Evolutionary conservation across 371 early-diverging fungal species (phyloP), one percentile per base, ranked within the genome.

Genomic region (Syncephalastrum monosporum): DNA sequence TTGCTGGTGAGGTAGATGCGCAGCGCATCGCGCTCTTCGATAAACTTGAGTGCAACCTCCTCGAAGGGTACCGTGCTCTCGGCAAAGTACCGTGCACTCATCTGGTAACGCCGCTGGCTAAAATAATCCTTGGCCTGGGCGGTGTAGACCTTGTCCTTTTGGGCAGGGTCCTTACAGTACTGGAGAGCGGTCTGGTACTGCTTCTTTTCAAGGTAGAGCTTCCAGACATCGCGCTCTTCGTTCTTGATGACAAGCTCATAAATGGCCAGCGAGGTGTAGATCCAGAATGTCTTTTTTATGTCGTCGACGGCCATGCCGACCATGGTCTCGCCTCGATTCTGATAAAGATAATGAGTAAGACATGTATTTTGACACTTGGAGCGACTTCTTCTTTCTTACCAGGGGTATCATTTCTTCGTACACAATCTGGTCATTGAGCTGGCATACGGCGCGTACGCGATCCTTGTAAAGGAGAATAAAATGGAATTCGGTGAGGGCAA

Each of bases 171-270:
- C 74, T 88, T 91, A 63, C 90, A 87, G 64, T 88, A 89, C 42
- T 83, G 73, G 29, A 92, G 66, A 3, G 95, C 94, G 14, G 77
- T 69, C 21, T 90, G 89, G 60, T 89, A 96, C 55, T 84, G 71
- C 45, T 82, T 82, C 57, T 86, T 83, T 43, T 83, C 76, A 43
- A 98, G 75, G 59, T 90, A 94, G 0, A 94, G 73, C 16, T 84
- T 82, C 98, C 98, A 98, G 3, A 96, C 88, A 63, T 97, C 88
- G 4, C 95, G 84, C 53, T 93, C 94, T 69, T 98, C 97, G 47
- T 92, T 89, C 1, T 85, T 86, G 42, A 94, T 82, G 15, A 92
- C 80, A 10, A 97, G 76, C 68, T 97, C 97, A 59, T 87, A 92
- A 42, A 97, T 85, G 2, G 88, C 73, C 14, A 67, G 56, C 4